These are phyloP conservation scores for Nymphaea colorata DNA, from an alignment of 164 flowering plant species.

Conservation along the genomic window DNA sequence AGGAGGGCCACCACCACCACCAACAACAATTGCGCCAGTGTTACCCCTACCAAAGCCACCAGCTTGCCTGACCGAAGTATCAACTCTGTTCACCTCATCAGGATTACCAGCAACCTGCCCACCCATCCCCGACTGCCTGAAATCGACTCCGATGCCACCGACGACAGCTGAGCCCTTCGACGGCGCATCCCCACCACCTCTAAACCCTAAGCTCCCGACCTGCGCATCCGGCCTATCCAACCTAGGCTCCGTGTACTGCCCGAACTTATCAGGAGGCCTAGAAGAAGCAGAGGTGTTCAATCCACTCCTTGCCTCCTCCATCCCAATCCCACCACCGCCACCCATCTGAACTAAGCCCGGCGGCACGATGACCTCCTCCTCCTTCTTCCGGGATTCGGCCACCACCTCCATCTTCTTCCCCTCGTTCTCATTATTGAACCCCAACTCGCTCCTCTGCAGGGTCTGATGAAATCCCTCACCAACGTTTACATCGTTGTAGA, in stretches of 20 bases:
- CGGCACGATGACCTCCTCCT: background rate
- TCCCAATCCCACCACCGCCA: background rate
- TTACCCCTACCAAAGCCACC: background rate
- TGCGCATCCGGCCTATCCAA: conserved; percentile 2
- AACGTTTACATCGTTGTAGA: conserved; percentile 82
- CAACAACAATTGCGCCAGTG: background rate
- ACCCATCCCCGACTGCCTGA: background rate
- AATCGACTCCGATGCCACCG: background rate
- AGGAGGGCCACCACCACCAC: conserved; percentile 6
- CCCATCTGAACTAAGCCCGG: background rate
- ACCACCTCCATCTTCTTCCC: conserved; percentile 7
- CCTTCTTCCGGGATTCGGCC: conserved; percentile 3
- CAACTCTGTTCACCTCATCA: background rate
- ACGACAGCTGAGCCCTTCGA: background rate
- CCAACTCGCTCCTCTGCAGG: conserved; percentile 41
- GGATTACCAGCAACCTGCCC: background rate
- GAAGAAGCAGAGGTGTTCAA: conserved; percentile 1
- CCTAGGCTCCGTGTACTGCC: conserved; percentile 2
- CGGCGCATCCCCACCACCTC: background rate
- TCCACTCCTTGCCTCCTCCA: background rate
- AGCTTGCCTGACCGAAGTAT: background rate
- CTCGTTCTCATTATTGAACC: conserved; percentile 19
- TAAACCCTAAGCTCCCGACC: background rate
- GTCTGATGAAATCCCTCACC: conserved; percentile 71
- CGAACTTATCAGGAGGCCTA: conserved; percentile 11